Evolutionary conservation across 129 eudicot species (phyloP), one percentile per base, ranked within the genome.

Genomic region (Flaveria ramosissima): DNA sequence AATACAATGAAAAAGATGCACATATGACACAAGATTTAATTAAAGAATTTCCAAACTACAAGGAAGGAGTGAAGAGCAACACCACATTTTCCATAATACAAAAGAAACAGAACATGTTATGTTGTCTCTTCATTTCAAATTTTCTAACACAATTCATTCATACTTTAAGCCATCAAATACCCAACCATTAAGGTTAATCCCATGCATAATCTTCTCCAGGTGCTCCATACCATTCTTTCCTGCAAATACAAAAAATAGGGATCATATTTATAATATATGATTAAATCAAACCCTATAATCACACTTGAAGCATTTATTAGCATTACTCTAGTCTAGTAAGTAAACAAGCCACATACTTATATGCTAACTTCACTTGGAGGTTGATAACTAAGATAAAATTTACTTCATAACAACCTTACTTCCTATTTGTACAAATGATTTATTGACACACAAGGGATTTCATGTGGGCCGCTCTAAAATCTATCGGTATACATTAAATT

Each of bases 31-130:
- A 72, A 9, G 61, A 73, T 72, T 36, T 9, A 80, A 80, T 64
- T 79, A 80, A 80, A 80, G 74, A 80, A 80, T 80, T 64, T 64
- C 61, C 39, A 80, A 73, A 80, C 83, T 80, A 80, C 79, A 36
- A 32, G 30, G 9, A 68, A 64, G 72, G 24, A 64, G 52, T 21
- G 66, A 63, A 79, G 67, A 53, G 63, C 50, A 53, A 59, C 61
- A 79, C 83, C 41, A 71, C 78, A 63, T 63, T 68, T 68, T 74
- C 76, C 63, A 16, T 13, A 36, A 9, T 23, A 71, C 48, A 71
- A 72, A 72, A 72, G 36, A 59, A 26, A 68, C 41, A 19, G 63
- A 78, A 69, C 9, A 79, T 72, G 71, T 62, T 11, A 79, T 62
- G 73, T 30, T 50, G 77, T 78, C 82, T 79, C 78, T 64, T 71